These are phyloP conservation scores for Bacidia rubella DNA, from an alignment of 495 filamentous ascomycete species.

Conservation along the genomic window DNA sequence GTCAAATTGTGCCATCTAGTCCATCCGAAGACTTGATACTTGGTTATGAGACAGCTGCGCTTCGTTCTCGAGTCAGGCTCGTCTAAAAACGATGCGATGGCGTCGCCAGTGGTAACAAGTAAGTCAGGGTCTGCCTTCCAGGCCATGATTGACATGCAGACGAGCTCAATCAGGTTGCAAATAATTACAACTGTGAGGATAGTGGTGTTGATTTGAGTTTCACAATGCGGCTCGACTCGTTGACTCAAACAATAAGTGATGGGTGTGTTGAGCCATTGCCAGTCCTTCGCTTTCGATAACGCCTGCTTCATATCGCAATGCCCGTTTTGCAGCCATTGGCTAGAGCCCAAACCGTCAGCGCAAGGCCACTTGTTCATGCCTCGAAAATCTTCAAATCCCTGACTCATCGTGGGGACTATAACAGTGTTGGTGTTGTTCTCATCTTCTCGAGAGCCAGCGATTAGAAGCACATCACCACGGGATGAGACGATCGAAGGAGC, in stretches of 20 bases:
- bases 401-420: background rate
- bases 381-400: background rate
- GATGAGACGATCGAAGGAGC: background rate
- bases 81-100: constrained; percentile 33
- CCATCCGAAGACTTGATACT: background rate
- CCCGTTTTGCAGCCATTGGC: too few species aligned
- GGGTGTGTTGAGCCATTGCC: background rate
- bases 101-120: constrained; percentile 39
- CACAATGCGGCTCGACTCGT: constrained; percentile 22
- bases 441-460: background rate
- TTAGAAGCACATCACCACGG: background rate
- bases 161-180: constrained; percentile 25
- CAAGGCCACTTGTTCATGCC: background rate
- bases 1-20: background rate
- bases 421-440: background rate
- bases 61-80: constrained; percentile 26
- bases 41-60: constrained; percentile 18
- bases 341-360: constrained; percentile 1
- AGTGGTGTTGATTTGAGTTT: constrained; percentile 27
- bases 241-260: constrained; percentile 30
- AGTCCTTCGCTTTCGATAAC: background rate
- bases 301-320: constrained; percentile 9
- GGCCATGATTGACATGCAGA: constrained; percentile 25
- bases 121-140: constrained; percentile 19
- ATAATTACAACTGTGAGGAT: constrained; percentile 29